These are phyloP conservation scores for Wickerhamiella qilinensis DNA, from an alignment of 805 yeast species.

Conservation along the genomic window DNA sequence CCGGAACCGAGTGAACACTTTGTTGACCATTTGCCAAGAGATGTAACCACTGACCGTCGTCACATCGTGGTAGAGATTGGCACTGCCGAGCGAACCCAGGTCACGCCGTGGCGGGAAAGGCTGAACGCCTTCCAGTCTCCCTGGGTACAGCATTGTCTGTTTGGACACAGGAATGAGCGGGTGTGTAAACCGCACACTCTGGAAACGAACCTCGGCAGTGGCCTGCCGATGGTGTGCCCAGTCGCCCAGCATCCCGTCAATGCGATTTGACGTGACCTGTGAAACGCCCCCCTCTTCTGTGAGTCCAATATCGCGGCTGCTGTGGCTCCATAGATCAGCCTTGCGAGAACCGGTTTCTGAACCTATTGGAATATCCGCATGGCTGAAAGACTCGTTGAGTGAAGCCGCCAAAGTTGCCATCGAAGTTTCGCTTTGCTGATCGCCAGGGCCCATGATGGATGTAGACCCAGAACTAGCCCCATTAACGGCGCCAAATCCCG, in stretches of 20 bases:
- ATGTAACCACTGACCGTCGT: constrained; percentile 15
- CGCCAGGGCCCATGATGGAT: neutral
- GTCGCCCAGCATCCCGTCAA: neutral
- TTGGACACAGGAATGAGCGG: constrained; percentile 11
- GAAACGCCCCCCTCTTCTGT: neutral
- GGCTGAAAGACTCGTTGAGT: neutral
- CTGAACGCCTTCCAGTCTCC: neutral
- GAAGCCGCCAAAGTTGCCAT: neutral
- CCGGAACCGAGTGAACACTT: constrained; percentile 2
- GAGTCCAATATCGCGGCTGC: neutral
- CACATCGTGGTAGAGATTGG: constrained; percentile 10
- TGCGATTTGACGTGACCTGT: neutral
- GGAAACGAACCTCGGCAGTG: neutral
- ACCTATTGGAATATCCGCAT: too few species aligned
- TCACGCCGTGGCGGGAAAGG: constrained; percentile 5
- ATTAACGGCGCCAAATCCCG: neutral
- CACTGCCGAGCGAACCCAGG: constrained; percentile 10
- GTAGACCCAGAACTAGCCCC: neutral
- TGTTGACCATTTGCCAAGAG: constrained; percentile 12
- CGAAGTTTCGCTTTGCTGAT: neutral
- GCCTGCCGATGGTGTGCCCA: neutral
- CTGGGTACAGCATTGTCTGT: constrained; percentile 2
- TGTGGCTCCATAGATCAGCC: neutral
- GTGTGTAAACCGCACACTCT: constrained; percentile 10
- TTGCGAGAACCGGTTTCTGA: neutral